Base-by-base conservation (phyloP, 768 basidiomycete genomes). In the Krasilnikovozyma curviuscula region DNA sequence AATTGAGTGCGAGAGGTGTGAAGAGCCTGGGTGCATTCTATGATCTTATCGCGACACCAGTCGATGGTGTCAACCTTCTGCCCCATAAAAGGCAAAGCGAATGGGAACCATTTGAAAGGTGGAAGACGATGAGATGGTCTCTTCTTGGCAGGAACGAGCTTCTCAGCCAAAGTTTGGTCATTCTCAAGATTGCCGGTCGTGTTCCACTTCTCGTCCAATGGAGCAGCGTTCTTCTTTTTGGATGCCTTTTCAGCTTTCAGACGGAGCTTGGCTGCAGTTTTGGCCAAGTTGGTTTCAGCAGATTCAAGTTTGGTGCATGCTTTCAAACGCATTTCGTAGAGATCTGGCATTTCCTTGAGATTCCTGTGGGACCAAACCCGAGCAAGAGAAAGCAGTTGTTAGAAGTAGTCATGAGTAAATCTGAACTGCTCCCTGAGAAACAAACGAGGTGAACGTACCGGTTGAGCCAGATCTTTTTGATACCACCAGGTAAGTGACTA, bases 21-120 rank as follows among this genome's bases (percentile, higher is more conserved):
- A 42, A 81, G 70, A 18, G 58, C 60, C 2, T 46, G 54, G 31
- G 72, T 73, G 21, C 72, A 62, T 27, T 65, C 59, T 0, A 68
- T 63, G 48, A 93, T 83, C 65, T 88, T 81, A 18, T 71, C 67
- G 27, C 82, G 70, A 18, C 78, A 76, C 86, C 88, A 93, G 2
- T 86, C 78, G 59, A 97, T 86, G 3, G 81, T 75, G 66, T 97
- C 93, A 14, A 95, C 88, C 63, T 91, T 81, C 62, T 83, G 63
- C 7, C 93, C 93, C 16, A 61, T 58, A 23, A 91, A 65, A 0
- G 63, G 62, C 1, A 66, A 68, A 0, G 73, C 72, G 40, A 75
- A 60, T 23, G 70, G 63, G 5, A 46, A 66, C 69, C 49, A 71
- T 63, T 55, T 56, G 37, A 69, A 75, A 49, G 60, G 16, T 63